Percentiles rank a stretch among this genome's conserved stretches.
These are phyloP conservation scores for Naganishia friedmannii DNA, from an alignment of 768 basidiomycete genomes.

Conservation along the genomic window DNA sequence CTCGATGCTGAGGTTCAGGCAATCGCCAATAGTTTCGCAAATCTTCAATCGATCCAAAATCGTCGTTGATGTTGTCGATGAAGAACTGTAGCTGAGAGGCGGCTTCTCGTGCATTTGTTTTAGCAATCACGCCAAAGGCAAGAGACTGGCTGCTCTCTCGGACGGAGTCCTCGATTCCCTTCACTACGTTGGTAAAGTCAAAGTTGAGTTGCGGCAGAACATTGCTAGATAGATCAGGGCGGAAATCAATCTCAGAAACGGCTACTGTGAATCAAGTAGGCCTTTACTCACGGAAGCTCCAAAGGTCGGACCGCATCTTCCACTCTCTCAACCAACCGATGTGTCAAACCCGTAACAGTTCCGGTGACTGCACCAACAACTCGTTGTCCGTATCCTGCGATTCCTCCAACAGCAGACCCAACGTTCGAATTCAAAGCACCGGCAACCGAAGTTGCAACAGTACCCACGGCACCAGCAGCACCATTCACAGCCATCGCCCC, in stretches of 20 bases:
- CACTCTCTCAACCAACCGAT: background rate
- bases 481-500: background rate
- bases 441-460: background rate
- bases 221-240: background rate
- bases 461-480: background rate
- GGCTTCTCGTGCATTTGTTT: conserved; percentile 4
- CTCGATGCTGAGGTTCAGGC: background rate
- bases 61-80: conserved; percentile 13
- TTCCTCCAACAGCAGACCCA: background rate
- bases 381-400: background rate
- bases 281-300: background rate
- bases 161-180: background rate
- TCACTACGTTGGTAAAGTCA: background rate
- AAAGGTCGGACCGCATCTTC: background rate
- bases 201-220: background rate
- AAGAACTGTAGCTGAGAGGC: conserved; percentile 9
- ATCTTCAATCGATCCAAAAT: conserved; percentile 11
- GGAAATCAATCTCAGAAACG: background rate
- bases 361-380: background rate
- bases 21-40: conserved; percentile 6
- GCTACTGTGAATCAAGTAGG: background rate
- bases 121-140: background rate
- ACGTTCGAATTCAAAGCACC: background rate
- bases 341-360: background rate
- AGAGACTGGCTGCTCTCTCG: background rate